Base-by-base conservation (phyloP, 2,329 filamentous ascomycete genomes). In the Paramyrothecium roridum region DNA sequence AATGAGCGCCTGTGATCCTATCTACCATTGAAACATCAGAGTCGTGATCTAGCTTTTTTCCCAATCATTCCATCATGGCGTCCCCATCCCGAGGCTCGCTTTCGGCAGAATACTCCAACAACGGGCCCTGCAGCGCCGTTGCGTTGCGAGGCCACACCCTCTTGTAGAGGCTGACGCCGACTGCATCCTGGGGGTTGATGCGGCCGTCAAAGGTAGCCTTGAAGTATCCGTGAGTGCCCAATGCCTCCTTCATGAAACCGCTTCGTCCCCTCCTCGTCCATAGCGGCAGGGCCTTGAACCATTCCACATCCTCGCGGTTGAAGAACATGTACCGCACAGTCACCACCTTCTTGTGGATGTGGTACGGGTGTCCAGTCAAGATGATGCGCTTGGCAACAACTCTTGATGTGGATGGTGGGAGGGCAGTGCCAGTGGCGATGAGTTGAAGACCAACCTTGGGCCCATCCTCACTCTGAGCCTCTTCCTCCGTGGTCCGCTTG, bases 271-370 rank as follows among this genome's bases (percentile, higher is more conserved):
- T 79, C 76, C 86, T 90, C 6, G 95, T 99, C 93, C 93, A 99
- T 60, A 99, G 75, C 57, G 95, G 93, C 69, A 99, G 73, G 1
- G 93, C 93, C 78, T 96, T 96, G 84, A 98, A 99, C 93, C 95
- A 99, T 63, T 90, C 86, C 33, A 99, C 91, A 62, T 99, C 96
- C 66, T 93, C 91, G 50, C 89, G 81, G 78, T 93, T 96, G 85
- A 99, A 99, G 82, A 99, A 99, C 96, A 99, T 99, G 82, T 99
- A 99, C 30, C 95, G 88, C 49, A 99, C 88, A 1, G 96, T 99
- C 57, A 99, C 95, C 22, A 99, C 81, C 74, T 89, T 92, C 83
- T 96, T 97, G 84, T 99, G 91, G 71, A 99, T 99, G 78, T 99
- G 96, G 82, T 91, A 97, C 0, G 96, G 95, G 70, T 99, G 93